Conservation (phyloP, 345 rosid genomes). For the Populus euphratica region DNA sequence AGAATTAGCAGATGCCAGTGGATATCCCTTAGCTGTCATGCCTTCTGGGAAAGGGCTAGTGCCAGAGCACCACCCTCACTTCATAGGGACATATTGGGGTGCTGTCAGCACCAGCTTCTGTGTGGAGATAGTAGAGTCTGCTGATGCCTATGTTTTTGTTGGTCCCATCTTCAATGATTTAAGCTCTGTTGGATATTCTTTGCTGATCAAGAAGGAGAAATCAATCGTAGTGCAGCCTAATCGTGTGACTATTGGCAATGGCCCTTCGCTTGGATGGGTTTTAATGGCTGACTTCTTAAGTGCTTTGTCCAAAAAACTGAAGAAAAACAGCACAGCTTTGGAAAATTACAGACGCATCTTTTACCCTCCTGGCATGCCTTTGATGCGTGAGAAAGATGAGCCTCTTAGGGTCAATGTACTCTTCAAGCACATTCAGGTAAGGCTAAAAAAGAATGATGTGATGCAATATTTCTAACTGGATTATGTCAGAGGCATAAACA, state of each 20-base stretch:
- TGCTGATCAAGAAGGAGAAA: slow-evolving; percentile 66
- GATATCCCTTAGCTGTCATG: slow-evolving; percentile 60
- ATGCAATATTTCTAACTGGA: not conserved
- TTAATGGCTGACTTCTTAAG: slow-evolving; percentile 64
- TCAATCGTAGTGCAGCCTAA: slow-evolving; percentile 49
- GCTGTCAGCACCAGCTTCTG: slow-evolving; percentile 61
- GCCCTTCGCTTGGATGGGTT: slow-evolving; percentile 74
- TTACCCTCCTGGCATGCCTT: slow-evolving; percentile 55
- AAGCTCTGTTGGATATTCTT: slow-evolving; percentile 70
- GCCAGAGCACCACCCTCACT: slow-evolving; percentile 56
- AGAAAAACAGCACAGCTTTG: slow-evolving; percentile 51
- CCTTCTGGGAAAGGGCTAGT: slow-evolving; percentile 66
- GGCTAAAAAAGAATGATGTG: not conserved
- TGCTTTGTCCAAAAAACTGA: slow-evolving; percentile 60
- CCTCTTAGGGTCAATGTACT: slow-evolving; percentile 62
- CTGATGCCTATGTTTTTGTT: slow-evolving; percentile 63
- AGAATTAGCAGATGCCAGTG: slow-evolving; percentile 49
- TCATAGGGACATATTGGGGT: slow-evolving; percentile 80
- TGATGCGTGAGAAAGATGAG: slow-evolving; percentile 45
- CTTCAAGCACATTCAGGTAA: slow-evolving; percentile 73
- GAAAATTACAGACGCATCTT: slow-evolving; percentile 60
- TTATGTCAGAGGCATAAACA: not conserved
- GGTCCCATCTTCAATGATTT: slow-evolving; percentile 73
- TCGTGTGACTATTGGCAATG: slow-evolving; percentile 63
- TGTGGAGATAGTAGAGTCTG: slow-evolving; percentile 70